phyloP scores from a whole-genome alignment of 495 filamentous ascomycete genomes.

The Xylaria scruposa region DNA sequence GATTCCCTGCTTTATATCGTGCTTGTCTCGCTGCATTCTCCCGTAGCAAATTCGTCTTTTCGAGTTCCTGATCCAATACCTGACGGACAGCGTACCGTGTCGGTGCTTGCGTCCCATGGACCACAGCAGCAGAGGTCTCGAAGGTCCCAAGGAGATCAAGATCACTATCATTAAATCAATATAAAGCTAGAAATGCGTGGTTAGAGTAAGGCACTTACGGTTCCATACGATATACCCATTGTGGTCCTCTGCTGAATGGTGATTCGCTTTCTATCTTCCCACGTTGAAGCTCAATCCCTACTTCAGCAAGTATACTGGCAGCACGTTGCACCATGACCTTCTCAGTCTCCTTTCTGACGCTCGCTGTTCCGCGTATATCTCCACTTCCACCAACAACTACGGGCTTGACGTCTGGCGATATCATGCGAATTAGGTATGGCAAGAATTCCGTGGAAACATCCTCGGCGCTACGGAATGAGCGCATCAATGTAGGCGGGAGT shows the following conservation, averaged over 20 bases:
- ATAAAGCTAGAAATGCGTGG: background rate
- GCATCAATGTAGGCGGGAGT: conserved; percentile 67
- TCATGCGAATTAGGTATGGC: conserved; percentile 79
- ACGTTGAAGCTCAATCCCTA: conserved; percentile 82
- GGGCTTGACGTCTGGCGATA: conserved; percentile 89
- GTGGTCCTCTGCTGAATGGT: conserved; percentile 56
- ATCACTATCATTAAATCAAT: conserved; percentile 33
- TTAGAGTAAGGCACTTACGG: conserved; percentile 64
- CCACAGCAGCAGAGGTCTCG: conserved; percentile 58
- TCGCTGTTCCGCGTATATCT: conserved; percentile 69
- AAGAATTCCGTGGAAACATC: conserved; percentile 80
- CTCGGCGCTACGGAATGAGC: conserved; percentile 78
- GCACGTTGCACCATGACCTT: conserved; percentile 78
- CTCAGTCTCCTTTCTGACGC: conserved; percentile 84
- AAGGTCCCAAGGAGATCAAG: conserved; percentile 73
- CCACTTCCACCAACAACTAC: conserved; percentile 82
- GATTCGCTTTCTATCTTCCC: conserved; percentile 72
- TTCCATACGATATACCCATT: conserved; percentile 94
- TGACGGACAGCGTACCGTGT: conserved; percentile 89
- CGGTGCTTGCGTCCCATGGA: conserved; percentile 62
- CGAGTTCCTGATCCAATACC: conserved; percentile 87
- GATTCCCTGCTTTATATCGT: conserved; percentile 54
- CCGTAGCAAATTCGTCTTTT: conserved; percentile 67
- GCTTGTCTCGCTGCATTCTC: conserved; percentile 64
- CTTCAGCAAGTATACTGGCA: conserved; percentile 77